Conservation (phyloP, 495 filamentous ascomycete species). For the Penicillium arizonense region DNA sequence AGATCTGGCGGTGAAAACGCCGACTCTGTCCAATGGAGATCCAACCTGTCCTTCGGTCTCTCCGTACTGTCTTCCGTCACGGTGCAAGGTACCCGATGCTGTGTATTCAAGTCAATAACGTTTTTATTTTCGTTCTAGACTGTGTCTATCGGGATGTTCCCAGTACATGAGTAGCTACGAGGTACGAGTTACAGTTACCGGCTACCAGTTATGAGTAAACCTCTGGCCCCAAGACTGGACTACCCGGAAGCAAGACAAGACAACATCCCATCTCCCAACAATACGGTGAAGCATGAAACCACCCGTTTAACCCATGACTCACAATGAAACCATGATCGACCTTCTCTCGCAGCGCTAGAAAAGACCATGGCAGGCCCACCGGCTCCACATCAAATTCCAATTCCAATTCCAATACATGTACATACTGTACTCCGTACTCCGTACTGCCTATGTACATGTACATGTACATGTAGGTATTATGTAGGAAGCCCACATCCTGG, state of each 20-base stretch:
- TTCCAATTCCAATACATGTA: not conserved
- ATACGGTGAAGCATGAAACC: constrained; percentile 8
- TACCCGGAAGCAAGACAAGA: too few species aligned
- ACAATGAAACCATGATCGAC: constrained; percentile 6
- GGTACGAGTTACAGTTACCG: too few species aligned
- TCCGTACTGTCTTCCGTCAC: not conserved
- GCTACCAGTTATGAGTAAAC: too few species aligned
- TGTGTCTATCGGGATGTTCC: too few species aligned
- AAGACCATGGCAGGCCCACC: constrained; percentile 6
- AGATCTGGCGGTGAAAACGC: constrained; percentile 27
- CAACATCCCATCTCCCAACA: too few species aligned
- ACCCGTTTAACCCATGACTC: constrained; percentile 1
- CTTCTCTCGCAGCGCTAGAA: constrained; percentile 8
- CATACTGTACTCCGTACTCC: too few species aligned
- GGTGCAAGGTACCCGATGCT: constrained; percentile 3
- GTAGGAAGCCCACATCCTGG: not conserved
- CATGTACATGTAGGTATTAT: not conserved
- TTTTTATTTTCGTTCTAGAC: too few species aligned
- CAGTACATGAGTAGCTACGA: too few species aligned
- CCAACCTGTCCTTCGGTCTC: constrained; percentile 8
- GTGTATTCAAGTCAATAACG: not conserved
- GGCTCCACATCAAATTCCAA: not conserved
- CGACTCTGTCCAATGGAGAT: constrained; percentile 21
- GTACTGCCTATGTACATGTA: too few species aligned
- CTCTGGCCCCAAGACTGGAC: too few species aligned